Evolutionary conservation across 1,284 basidiomycete genomes (phyloP).

Genomic region (Macrocystidia cucumis): DNA sequence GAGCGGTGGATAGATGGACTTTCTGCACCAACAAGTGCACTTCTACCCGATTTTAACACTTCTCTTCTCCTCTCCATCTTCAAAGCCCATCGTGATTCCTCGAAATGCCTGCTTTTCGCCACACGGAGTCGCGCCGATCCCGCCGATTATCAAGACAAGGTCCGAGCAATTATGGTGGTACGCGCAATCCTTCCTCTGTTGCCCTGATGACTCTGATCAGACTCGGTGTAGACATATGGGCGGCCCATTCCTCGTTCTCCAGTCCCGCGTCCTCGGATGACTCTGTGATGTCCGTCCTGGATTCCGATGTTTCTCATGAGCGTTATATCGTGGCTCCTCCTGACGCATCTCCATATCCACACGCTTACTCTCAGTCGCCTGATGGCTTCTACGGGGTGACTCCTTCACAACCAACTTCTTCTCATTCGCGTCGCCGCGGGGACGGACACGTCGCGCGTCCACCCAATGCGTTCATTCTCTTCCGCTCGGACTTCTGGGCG

Average conservation of each 20-base stretch:
- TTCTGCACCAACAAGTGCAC: too few species aligned
- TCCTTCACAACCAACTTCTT: slow-evolving; percentile 12
- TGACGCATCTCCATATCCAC: slow-evolving; percentile 7
- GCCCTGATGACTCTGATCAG: too few species aligned
- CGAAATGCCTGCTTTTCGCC: slow-evolving; percentile 23
- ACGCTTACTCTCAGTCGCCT: slow-evolving; percentile 1
- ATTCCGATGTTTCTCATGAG: too few species aligned
- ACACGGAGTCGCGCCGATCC: slow-evolving; percentile 13
- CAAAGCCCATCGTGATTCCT: neutral
- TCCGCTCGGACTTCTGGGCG: slow-evolving; percentile 63
- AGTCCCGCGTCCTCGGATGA: neutral
- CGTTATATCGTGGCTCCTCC: too few species aligned
- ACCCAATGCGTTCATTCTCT: slow-evolving; percentile 81
- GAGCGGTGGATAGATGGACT: slow-evolving; percentile 12
- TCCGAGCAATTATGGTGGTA: slow-evolving; percentile 21
- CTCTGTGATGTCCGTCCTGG: too few species aligned
- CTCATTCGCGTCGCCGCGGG: slow-evolving; percentile 33
- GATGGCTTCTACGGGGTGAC: too few species aligned
- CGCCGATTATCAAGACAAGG: slow-evolving; percentile 23
- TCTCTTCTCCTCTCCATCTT: neutral
- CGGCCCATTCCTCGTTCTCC: neutral
- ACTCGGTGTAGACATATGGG: too few species aligned
- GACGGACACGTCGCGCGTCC: slow-evolving; percentile 60
- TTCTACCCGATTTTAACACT: too few species aligned
- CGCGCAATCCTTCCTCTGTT: slow-evolving; percentile 7